Evolutionary conservation across 306 rosid genomes (phyloP).

Genomic region (Vigna trinervia): DNA sequence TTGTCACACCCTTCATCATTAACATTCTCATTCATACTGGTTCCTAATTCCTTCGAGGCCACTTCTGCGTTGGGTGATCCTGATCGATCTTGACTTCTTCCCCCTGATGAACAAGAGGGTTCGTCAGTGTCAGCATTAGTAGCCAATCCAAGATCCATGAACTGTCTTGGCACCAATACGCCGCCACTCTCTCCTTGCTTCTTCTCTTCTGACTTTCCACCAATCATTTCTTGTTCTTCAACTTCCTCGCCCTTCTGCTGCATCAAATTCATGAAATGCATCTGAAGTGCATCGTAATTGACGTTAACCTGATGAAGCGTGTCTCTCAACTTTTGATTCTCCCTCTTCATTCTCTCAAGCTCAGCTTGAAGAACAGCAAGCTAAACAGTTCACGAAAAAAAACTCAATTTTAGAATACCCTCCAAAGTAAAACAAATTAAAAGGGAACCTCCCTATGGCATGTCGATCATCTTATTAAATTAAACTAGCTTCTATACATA

Average conservation of each 20-base stretch:
- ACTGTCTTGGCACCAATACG: conserved; percentile 60
- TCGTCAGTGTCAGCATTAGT: conserved; percentile 49
- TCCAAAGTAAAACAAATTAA: not conserved
- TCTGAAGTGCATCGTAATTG: conserved; percentile 58
- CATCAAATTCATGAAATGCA: conserved; percentile 49
- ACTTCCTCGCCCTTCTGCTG: conserved; percentile 48
- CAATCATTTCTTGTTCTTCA: conserved; percentile 40
- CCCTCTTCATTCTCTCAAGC: conserved; percentile 56
- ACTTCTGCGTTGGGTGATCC: conserved; percentile 48
- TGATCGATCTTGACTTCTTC: conserved; percentile 50
- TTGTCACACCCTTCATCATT: conserved; percentile 48
- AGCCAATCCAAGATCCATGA: conserved; percentile 75
- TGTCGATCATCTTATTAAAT: not conserved
- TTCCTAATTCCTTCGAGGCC: conserved; percentile 40
- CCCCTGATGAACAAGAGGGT: conserved; percentile 61
- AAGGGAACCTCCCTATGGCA: not conserved
- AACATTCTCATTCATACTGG: conserved; percentile 40
- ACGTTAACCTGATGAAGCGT: conserved; percentile 50
- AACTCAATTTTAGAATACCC: not conserved
- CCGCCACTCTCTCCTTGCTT: conserved; percentile 38
- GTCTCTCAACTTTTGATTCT: conserved; percentile 63
- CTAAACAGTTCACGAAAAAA: conserved; percentile 38
- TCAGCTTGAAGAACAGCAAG: conserved; percentile 62
- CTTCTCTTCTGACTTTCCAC: conserved; percentile 40
- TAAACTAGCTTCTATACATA: not conserved